A percentile compares a stretch with the other conserved stretches of the same genome.
phyloP scores from a whole-genome alignment of 192 early-diverging fungal species.

The Polychytrium aggregatum region DNA sequence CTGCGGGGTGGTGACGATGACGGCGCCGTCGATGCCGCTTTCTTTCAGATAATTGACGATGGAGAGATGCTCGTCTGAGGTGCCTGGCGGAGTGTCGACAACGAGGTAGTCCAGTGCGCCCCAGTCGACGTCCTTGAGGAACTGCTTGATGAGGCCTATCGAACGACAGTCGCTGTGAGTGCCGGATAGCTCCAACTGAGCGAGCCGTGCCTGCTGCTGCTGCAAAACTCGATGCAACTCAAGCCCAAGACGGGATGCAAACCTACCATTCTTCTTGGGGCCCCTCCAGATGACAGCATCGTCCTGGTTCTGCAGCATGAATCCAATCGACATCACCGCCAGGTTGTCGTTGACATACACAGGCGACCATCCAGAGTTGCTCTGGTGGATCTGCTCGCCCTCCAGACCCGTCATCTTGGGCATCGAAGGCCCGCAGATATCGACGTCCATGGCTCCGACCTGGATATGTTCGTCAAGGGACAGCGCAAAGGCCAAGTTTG shows the following conservation, averaged over 20 bases:
- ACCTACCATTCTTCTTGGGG: conserved; percentile 89
- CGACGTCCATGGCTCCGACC: conserved; percentile 92
- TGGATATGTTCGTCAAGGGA: conserved; percentile 24
- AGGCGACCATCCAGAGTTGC: conserved; percentile 66
- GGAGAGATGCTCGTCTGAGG: conserved; percentile 94
- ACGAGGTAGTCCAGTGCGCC: conserved; percentile 89
- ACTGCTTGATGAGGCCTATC: conserved; percentile 93
- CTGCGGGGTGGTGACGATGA: conserved; percentile 96
- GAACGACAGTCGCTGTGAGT: no score
- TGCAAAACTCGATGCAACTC: no score
- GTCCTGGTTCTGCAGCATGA: conserved; percentile 75
- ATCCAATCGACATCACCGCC: conserved; percentile 92
- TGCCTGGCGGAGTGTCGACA: conserved; percentile 96
- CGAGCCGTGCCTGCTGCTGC: no score
- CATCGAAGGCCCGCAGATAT: conserved; percentile 93
- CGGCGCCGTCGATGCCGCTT: conserved; percentile 61
- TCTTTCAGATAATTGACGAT: conserved; percentile 84
- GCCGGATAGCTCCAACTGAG: no score
- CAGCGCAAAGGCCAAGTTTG: conserved; percentile 51
- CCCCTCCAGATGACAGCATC: conserved; percentile 97
- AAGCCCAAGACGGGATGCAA: neutral
- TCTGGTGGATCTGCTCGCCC: conserved; percentile 79
- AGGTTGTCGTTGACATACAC: conserved; percentile 41
- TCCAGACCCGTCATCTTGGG: conserved; percentile 92
- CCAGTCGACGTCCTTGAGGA: conserved; percentile 93